Percentiles rank a stretch among this genome's conserved stretches.
phyloP scores from a whole-genome alignment of 2,329 filamentous ascomycete species.

The Ophiostoma perfectum region DNA sequence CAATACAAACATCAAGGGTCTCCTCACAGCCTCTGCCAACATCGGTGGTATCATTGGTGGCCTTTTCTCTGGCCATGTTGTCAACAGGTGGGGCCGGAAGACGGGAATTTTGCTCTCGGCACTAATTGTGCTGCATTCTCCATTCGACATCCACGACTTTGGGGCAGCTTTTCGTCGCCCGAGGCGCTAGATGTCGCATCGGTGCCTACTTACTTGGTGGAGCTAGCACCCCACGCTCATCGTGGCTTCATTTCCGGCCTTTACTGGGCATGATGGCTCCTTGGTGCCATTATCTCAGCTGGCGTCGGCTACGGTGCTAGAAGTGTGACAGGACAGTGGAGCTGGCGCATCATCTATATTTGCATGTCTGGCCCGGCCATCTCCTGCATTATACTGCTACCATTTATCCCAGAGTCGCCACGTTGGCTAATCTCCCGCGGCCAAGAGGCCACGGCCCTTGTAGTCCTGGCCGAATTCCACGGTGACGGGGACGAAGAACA shows the following conservation, averaged over 20 bases:
- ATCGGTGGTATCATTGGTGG: background rate
- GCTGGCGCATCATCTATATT: background rate
- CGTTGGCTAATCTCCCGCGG: background rate
- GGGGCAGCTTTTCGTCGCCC: background rate
- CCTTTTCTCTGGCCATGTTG: background rate
- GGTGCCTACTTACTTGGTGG: background rate
- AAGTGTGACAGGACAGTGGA: constrained; percentile 2
- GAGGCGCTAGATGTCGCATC: background rate
- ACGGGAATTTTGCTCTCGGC: background rate
- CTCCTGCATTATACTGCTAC: background rate
- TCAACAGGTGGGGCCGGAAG: background rate
- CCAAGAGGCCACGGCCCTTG: background rate
- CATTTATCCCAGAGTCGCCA: background rate
- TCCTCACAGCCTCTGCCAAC: background rate
- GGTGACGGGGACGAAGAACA: background rate
- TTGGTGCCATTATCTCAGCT: background rate
- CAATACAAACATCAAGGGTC: constrained; percentile 1
- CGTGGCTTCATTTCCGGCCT: background rate
- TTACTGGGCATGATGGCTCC: constrained; percentile 5
- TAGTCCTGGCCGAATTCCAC: background rate
- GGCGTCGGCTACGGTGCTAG: background rate
- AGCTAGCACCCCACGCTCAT: background rate
- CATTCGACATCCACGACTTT: background rate
- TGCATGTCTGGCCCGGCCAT: constrained; percentile 1
- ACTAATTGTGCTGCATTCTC: background rate